Base-by-base conservation (phyloP, 2,329 filamentous ascomycete species). In the Xenoacremonium recifei region DNA sequence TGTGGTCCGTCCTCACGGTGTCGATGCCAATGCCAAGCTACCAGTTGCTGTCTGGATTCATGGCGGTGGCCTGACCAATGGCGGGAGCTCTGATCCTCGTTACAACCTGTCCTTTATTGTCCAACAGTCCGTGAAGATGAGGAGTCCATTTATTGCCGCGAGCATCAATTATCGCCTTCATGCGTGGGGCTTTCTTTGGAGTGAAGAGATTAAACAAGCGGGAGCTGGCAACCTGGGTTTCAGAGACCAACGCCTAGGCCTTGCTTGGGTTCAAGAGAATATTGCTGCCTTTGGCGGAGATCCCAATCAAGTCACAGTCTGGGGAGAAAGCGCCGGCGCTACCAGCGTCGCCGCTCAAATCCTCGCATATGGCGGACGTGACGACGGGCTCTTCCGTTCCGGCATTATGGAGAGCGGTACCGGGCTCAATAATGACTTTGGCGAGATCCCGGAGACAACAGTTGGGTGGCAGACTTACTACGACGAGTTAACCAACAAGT, bases 81-180 rank as follows among this genome's bases (percentile, higher is more conserved):
- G 55, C 12, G 55, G 55, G 29, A 51, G 49, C 3, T 47, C 47
- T 19, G 53, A 57, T 20, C 53, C 51, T 2, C 68, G 79, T 21
- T 85, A 85, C 57, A 85, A 85, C 56, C 67, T 83, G 43, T 77
- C 73, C 27, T 77, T 73, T 47, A 75, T 84, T 37, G 76, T 85
- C 7, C 32, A 34, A 6, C 11, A 59, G 70, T 10, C 70, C 75
- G 35, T 70, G 71, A 0, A 66, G 70, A 4, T 54, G 64, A 29
- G 64, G 41, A 73, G 71, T 47, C 74, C 72, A 0, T 70, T 79
- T 35, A 68, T 79, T 19, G 73, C 64, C 3, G 71, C 76, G 4
- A 69, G 66, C 5, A 63, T 79, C 45, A 76, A 77, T 51, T 78
- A 78, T 49, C 66, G 76, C 16, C 62, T 77, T 19, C 67, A 65